Conservation (phyloP, 2,329 filamentous ascomycete genomes). For the Talaromyces islandicus region DNA sequence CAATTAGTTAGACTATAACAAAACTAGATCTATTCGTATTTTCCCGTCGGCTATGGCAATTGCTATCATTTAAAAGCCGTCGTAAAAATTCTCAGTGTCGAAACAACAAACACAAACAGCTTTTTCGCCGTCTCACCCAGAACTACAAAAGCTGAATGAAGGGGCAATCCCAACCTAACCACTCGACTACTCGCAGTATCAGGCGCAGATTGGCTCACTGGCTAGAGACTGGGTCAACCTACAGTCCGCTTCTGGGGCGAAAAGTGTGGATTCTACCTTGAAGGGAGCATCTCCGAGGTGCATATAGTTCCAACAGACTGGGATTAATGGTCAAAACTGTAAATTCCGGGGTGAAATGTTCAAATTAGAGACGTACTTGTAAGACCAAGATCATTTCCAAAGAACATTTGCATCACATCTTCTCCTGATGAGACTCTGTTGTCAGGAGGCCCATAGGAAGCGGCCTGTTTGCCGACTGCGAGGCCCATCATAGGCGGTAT, state of each 20-base stretch:
- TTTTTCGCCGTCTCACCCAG: background rate
- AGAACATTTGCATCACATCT: slow-evolving; percentile 58
- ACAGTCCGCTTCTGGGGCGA: background rate
- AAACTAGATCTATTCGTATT: background rate
- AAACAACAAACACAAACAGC: background rate
- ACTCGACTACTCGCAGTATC: background rate
- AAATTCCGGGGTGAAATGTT: background rate
- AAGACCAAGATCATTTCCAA: slow-evolving; percentile 63
- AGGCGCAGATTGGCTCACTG: slow-evolving; percentile 1
- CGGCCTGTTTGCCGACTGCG: slow-evolving; percentile 63
- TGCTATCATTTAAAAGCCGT: background rate
- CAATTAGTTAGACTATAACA: background rate
- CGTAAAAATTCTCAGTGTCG: background rate
- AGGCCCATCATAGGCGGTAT: slow-evolving; percentile 64
- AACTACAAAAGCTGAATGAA: background rate
- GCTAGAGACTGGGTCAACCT: background rate
- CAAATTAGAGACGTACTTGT: slow-evolving; percentile 46
- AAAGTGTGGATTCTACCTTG: background rate
- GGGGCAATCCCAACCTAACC: background rate
- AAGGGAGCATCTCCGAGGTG: slow-evolving; percentile 32
- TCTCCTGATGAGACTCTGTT: slow-evolving; percentile 54
- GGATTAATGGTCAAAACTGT: background rate
- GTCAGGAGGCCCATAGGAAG: slow-evolving; percentile 54
- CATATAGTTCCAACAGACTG: slow-evolving; percentile 54
- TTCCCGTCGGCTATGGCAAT: background rate